Evolutionary conservation across 2,329 filamentous ascomycete genomes (phyloP), one percentile per base, ranked within the genome.

Genomic region (Colletotrichum graminicola): DNA sequence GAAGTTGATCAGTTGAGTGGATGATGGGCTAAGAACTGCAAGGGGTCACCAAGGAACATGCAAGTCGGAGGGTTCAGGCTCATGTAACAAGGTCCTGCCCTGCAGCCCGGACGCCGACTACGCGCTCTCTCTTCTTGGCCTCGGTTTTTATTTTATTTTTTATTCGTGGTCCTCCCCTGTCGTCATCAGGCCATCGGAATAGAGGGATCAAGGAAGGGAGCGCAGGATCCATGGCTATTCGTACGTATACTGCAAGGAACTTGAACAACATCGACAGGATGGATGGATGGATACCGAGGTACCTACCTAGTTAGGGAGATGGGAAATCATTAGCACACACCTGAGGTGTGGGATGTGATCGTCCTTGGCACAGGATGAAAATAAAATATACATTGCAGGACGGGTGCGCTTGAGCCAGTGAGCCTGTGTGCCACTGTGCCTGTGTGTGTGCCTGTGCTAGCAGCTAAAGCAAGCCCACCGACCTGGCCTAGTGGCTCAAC

Each of bases 71-170:
- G 47, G 23, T 54, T 49, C 45, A 66, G 49, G 57, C 60, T 57
- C 59, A 61, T 18, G 59, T 59, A 62, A 71, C 54, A 68, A 54
- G 65, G 68, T 43, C 65, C 65, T 63, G 60, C 43, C 64, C 68
- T 71, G 57, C 34, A 59, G 57, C 57, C 68, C 55, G n/a, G 43
- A 51, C 63, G 68, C 34, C 56, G 67, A 56, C 59, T 7, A 10
- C 32, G 63, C 68, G 57, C 65, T 60, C 52, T 68, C 59, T 68
- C 47, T 54, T 72, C 52, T 65, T 54, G 54, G 65, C 54, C 65
- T 72, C 59, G 10, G 12, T 72, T 29, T 60, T 34, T 62, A 11
- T 29, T 4, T 29, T 21, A 23, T 72, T 29, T 60, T 34, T 51
- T 26, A 16, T 29, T 59, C n/a, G 3, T 56, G 11, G 23, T 32